Evolutionary conservation across 345 rosid species (phyloP), one percentile per base, ranked within the genome.

Genomic region (Moricandia moricandioides): DNA sequence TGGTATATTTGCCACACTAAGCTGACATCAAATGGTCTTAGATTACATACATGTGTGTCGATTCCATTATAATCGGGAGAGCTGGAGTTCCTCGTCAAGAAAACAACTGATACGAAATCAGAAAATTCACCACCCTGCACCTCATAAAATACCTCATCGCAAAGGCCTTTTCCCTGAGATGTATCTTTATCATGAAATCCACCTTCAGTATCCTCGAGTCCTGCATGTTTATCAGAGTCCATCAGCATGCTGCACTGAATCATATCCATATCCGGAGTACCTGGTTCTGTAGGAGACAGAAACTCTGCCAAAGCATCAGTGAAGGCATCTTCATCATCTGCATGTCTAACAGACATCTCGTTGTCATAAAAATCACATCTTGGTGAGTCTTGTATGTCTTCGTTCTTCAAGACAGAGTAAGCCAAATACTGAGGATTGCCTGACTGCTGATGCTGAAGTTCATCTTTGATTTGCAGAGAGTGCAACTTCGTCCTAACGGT

Each of bases 231-330:
- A 63, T 52, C 74, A 31, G 76, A 70, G 62, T 81, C 87, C 70
- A 75, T 83, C 80, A 47, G 67, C 79, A 69, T 70, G 75, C 83
- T 73, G 83, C 77, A 70, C 69, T 77, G 86, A 73, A 78, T 63
- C 76, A 73, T 79, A 77, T 84, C 91, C 74, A 70, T 73, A 30
- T 89, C 82, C 69, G 64, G 79, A 62, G 84, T 56, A 66, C 86
- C 83, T 61, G 85, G 69, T 61, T 91, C 97, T 55, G 91, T 75
- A 59, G 79, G 81, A 77, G 86, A 88, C 71, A 84, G 70, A 82
- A 95, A 92, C 80, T 95, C 98, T 29, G 91, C 87, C 82, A 95
- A 85, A 77, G 98, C 99, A 83, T 95, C 99, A 60, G 77, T 87
- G 76, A 92, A 95, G 76, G 84, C 47, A 78, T 95, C 97, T 69